Base-by-base conservation (phyloP, 2,329 filamentous ascomycete species). In the Stemphylium lycopersici region DNA sequence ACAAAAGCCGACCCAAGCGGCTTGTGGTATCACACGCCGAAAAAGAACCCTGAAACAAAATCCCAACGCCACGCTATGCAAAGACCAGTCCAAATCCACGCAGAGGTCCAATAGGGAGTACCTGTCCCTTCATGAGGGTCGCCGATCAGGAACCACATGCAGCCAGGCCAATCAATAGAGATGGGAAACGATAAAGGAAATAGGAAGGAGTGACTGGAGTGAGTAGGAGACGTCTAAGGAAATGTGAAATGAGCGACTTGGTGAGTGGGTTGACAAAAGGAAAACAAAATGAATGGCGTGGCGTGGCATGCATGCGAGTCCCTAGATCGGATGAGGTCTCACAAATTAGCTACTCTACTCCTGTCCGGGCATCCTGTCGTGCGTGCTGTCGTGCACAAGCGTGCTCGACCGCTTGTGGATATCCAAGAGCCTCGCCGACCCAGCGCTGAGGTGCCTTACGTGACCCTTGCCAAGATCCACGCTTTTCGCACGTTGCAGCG, bases 351-450 rank as follows among this genome's bases (percentile, higher is more conserved):
- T 56, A 55, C 58, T 36, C 59, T 62, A 63, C 49, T 69, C 61
- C 26, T 65, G 50, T 55, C 66, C 63, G 13, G 62, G 55, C 48
- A 61, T 48, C 45, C 47, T 63, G 55, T 44, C 61, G 52, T 65
- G 66, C 46, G 72, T 70, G 47, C 50, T 62, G 58, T 50, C 62
- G 52, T 66, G 69, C 48, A 73, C 71, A 26, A 63, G 55, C 51
- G 61, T 55, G 59, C 70, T 73, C 50, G 68, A 60, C 54, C 71
- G 71, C 55, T 73, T 74, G 32, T 67, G 67, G 41, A 93, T 81
- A 44, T 92, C 87, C 44, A 95, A 77, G 46, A 93, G 76, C 74
- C 86, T 89, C 10, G 90, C 90, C 68, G 89, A 93, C 44, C 90
- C 90, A 39, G 89, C 88, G 67, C 89, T 93, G 67, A 92, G 87